phyloP scores from a whole-genome alignment of 331 rosid genomes.

The Prunus yedoensis region DNA sequence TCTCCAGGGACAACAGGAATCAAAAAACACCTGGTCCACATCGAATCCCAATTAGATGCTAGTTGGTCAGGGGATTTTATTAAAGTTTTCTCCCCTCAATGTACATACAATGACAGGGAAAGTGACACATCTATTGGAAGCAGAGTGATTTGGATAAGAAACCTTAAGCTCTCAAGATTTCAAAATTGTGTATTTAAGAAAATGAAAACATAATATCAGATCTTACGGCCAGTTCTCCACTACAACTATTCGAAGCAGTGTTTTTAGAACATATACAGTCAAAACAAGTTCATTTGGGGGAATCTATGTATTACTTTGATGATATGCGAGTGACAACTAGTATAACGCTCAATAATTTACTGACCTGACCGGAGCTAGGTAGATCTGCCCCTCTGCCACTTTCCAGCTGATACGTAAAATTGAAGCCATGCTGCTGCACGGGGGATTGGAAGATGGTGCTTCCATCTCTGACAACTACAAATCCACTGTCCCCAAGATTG shows the following conservation, averaged over 20 bases:
- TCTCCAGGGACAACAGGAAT: conserved; percentile 74
- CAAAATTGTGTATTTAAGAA: not conserved
- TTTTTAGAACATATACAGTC: not conserved
- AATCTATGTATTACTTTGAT: not conserved
- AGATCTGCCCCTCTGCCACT: conserved; percentile 73
- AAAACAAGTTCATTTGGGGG: not conserved
- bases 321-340: not conserved
- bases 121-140: not conserved
- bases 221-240: not conserved
- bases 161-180: not conserved
- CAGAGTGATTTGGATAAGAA: not conserved
- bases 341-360: not conserved
- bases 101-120: not conserved
- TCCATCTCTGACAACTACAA: conserved; percentile 85
- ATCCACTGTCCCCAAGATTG: conserved; percentile 95
- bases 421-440: conserved; percentile 83
- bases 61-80: not conserved
- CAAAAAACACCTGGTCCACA: conserved; percentile 46
- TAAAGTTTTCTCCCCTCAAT: not conserved
- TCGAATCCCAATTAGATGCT: conserved; percentile 18
- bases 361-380: conserved; percentile 93
- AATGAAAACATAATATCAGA: not conserved
- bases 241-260: not conserved
- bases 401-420: conserved; percentile 86
- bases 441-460: conserved; percentile 75